Evolutionary conservation across 106 monocot genomes (phyloP).

Genomic region (Platanthera zijinensis): DNA sequence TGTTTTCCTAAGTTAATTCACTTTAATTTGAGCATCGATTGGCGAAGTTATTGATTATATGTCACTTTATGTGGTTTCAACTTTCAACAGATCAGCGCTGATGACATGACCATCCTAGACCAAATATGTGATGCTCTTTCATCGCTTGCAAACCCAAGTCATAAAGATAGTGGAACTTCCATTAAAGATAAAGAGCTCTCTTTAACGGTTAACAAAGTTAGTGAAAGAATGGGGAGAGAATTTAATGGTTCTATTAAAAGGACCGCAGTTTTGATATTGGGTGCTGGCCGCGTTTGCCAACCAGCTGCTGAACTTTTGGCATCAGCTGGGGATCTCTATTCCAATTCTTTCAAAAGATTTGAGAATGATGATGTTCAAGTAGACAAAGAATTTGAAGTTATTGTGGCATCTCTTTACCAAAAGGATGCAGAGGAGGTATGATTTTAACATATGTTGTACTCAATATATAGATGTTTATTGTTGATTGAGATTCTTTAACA

Average conservation of each 20-base stretch:
- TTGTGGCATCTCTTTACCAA: conserved; percentile 83
- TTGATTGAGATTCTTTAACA: not conserved
- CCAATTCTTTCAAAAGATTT: conserved; percentile 12
- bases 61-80: conserved; percentile 9
- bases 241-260: conserved; percentile 14
- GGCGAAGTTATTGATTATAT: not conserved
- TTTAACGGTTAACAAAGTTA: conserved; percentile 48
- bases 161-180: conserved; percentile 16
- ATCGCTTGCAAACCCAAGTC: conserved; percentile 37
- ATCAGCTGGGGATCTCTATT: conserved; percentile 29
- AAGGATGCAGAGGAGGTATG: conserved; percentile 93
- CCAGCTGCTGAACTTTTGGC: conserved; percentile 83
- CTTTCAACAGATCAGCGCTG: conserved; percentile 65
- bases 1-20: not conserved
- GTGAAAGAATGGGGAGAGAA: conserved; percentile 21
- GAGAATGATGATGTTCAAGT: conserved; percentile 15
- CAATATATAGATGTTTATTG: not conserved
- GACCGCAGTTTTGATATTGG: conserved; percentile 66
- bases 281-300: conserved; percentile 86
- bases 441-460: conserved; percentile 3
- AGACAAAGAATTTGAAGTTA: conserved; percentile 46
- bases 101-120: conserved; percentile 48
- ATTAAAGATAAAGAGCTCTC: conserved; percentile 40
- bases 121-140: conserved; percentile 71
- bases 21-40: not conserved